phyloP scores from a whole-genome alignment of 805 yeast species.

The Ogataea parapolymorpha region DNA sequence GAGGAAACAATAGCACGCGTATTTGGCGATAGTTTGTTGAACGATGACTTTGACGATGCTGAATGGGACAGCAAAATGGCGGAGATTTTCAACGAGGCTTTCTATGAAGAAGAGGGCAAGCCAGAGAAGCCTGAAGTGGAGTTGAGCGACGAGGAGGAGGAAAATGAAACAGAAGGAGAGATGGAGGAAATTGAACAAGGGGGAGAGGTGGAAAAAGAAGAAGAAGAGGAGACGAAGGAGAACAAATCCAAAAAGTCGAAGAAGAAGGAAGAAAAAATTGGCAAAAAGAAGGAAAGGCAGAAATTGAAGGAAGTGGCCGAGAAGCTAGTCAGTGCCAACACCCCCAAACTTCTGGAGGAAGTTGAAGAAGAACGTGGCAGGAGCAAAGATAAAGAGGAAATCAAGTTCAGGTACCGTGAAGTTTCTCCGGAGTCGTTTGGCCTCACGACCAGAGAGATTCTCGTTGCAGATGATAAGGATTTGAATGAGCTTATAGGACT shows the following conservation, averaged over 20 bases:
- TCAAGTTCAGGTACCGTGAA: conserved; percentile 80
- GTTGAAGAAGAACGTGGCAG: conserved; percentile 66
- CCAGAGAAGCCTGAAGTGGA: conserved; percentile 26
- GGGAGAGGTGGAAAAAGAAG: conserved; percentile 33
- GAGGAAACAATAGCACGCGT: conserved; percentile 60
- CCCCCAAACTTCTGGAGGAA: conserved; percentile 62
- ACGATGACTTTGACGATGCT: conserved; percentile 83
- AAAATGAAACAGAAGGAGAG: conserved; percentile 1
- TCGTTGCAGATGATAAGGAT: conserved; percentile 83
- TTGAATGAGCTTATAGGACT: conserved; percentile 82
- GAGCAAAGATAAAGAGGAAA: conserved; percentile 42
- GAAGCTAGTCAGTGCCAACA: conserved; percentile 71
- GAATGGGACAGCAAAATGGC: conserved; percentile 91
- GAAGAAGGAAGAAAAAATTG: conserved; percentile 49
- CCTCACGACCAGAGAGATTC: conserved; percentile 76
- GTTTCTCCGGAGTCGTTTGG: conserved; percentile 96
- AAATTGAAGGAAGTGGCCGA: conserved; percentile 66
- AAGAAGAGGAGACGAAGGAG: conserved; percentile 22
- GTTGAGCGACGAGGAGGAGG: conserved; percentile 26
- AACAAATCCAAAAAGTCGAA: conserved; percentile 51
- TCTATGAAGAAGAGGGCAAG: conserved; percentile 55
- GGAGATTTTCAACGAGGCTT: conserved; percentile 81
- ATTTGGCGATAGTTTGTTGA: conserved; percentile 71
- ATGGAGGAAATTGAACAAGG: no score
- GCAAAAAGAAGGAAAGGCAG: conserved; percentile 59